Conservation (phyloP, 257 asterid species). For the Solanum commersonii region DNA sequence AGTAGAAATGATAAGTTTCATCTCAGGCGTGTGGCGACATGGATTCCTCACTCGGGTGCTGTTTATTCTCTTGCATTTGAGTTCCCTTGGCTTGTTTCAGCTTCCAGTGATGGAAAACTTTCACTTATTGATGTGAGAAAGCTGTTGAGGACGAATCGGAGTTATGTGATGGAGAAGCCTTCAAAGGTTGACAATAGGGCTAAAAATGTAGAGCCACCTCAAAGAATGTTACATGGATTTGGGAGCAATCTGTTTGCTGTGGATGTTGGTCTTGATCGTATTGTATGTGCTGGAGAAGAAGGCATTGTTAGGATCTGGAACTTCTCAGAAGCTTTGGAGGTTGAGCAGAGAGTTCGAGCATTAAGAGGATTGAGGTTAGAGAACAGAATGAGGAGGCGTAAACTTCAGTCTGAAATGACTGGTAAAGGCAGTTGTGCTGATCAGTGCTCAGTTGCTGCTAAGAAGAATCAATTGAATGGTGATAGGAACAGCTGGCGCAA, state of each 20-base stretch:
- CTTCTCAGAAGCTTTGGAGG: conserved; percentile 79
- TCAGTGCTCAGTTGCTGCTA: conserved; percentile 78
- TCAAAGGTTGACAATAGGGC: conserved; percentile 12
- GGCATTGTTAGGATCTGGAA: conserved; percentile 91
- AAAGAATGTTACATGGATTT: conserved; percentile 86
- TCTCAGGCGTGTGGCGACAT: conserved; percentile 49
- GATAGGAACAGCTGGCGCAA: conserved; percentile 61
- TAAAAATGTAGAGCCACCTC: conserved; percentile 64
- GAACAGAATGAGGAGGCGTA: conserved; percentile 76
- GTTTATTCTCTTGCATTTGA: conserved; percentile 88
- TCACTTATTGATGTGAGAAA: conserved; percentile 78
- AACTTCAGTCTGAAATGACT: conserved; percentile 35
- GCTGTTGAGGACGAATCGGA: conserved; percentile 41
- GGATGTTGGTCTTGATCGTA: conserved; percentile 67
- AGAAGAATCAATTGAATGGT: conserved; percentile 52
- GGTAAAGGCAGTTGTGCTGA: conserved; percentile 39
- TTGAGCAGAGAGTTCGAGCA: conserved; percentile 47
- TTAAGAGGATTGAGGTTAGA: conserved; percentile 59
- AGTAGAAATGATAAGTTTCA: conserved; percentile 17
- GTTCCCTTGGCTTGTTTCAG: conserved; percentile 92
- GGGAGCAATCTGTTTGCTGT: conserved; percentile 65
- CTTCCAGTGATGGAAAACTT: conserved; percentile 80
- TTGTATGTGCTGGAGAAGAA: conserved; percentile 89
- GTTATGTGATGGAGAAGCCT: conserved; percentile 11
- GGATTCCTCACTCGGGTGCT: conserved; percentile 82